Evolutionary conservation across 2,329 filamentous ascomycete genomes (phyloP).

Genomic region (Aspergillus transmontanensis): DNA sequence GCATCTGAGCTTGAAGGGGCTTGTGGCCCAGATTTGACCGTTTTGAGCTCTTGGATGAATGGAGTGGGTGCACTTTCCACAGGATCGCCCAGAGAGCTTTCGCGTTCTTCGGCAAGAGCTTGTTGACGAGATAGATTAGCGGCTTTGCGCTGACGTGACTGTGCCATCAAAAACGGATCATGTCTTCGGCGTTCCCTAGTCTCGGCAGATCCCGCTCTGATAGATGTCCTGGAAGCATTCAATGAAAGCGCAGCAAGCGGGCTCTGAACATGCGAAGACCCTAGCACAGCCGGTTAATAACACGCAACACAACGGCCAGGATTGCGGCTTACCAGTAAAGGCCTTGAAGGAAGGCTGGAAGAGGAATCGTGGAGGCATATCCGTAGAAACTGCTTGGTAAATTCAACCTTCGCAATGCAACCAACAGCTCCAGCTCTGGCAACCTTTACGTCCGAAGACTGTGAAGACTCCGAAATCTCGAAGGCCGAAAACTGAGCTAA

Average conservation of each 20-base stretch:
- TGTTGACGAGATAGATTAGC: conserved; percentile 77
- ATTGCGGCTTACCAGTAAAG: conserved; percentile 58
- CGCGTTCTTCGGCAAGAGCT: conserved; percentile 67
- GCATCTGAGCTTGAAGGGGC: conserved; percentile 15
- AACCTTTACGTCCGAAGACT: conserved; percentile 13
- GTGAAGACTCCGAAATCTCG: conserved; percentile 34
- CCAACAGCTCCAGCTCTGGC: conserved; percentile 11
- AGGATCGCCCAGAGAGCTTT: conserved; percentile 71
- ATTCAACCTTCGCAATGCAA: background rate
- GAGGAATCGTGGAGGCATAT: conserved; percentile 70
- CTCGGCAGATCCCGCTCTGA: conserved; percentile 66
- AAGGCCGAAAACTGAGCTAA: conserved; percentile 31
- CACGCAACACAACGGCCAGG: conserved; percentile 13
- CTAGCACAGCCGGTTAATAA: conserved; percentile 22
- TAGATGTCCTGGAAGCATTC: conserved; percentile 54
- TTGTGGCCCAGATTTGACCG: conserved; percentile 21
- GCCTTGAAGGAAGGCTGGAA: conserved; percentile 61
- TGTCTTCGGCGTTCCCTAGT: conserved; percentile 68
- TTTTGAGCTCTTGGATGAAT: conserved; percentile 62
- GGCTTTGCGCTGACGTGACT: conserved; percentile 79
- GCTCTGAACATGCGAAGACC: conserved; percentile 36
- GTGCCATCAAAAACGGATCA: conserved; percentile 81
- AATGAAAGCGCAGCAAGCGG: conserved; percentile 55
- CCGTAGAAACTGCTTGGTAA: conserved; percentile 25
- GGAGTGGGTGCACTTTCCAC: conserved; percentile 77